Percentiles rank a stretch among this genome's conserved stretches.
Evolutionary conservation across 257 asterid species (phyloP).

Genomic region (Cinchona pubescens): DNA sequence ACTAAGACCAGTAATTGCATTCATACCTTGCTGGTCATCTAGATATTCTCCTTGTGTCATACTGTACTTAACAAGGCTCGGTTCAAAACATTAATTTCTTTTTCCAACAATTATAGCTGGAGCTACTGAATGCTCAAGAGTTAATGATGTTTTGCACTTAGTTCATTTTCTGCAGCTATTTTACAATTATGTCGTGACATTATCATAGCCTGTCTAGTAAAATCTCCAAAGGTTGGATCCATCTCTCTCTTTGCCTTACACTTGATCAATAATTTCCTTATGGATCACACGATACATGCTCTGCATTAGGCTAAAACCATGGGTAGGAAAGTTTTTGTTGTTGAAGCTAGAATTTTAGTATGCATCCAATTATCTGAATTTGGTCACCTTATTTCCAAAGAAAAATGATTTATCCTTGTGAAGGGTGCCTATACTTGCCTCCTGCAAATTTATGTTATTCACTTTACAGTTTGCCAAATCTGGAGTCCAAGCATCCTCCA

Average conservation of each 20-base stretch:
- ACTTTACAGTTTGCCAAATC: not conserved
- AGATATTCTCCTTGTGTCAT: not conserved
- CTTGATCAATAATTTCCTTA: conserved; percentile 2
- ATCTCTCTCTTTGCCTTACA: not conserved
- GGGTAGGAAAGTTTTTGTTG: not conserved
- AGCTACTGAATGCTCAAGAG: not conserved
- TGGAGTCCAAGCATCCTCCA: not conserved
- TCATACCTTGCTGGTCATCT: conserved; percentile 1
- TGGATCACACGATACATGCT: not conserved
- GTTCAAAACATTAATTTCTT: not conserved
- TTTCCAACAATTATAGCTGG: not conserved
- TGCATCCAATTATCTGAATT: not conserved
- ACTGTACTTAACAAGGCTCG: not conserved
- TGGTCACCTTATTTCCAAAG: not conserved
- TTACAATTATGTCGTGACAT: not conserved
- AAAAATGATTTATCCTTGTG: not conserved
- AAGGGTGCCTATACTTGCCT: not conserved
- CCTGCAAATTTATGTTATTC: not conserved
- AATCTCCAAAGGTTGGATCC: not conserved
- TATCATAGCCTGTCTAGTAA: too few species aligned
- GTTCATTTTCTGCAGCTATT: not conserved
- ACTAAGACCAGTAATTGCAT: not conserved
- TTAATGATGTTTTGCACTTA: not conserved
- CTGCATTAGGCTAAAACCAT: too few species aligned
- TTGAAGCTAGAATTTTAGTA: not conserved